Evolutionary conservation across 176 grass and related monocot species (phyloP), one percentile per base, ranked within the genome.

Genomic region (Oropetium thomaeum): DNA sequence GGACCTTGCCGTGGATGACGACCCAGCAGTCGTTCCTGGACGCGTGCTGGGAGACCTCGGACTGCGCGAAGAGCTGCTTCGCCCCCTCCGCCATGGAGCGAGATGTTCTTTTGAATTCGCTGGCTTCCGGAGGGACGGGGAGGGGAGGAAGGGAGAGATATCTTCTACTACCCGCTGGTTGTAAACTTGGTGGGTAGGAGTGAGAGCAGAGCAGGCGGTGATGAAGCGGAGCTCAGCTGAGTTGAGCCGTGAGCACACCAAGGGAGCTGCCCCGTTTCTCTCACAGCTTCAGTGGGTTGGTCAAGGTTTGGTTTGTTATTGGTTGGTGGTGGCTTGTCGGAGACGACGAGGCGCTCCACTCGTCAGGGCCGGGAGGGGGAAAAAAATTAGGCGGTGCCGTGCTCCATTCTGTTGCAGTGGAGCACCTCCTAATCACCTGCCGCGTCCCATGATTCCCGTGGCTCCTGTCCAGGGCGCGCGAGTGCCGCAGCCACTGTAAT

Each of bases 11-110:
- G 40, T 90, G 74, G 88, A 93, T 90, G 58, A 78, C 52, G 42
- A 93, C 73, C 91, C 88, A 93, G 78, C 91, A 93, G 58, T 93
- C 85, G 19, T 90, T 84, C 30, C 81, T 93, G 59, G 85, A 85
- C 14, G 87, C 59, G 70, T 93, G 91, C 37, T 77, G 42, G 4
- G 82, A 39, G 33, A 83, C 70, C 27, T 90, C 83, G 27, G 91
- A 74, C n/a, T 48, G 34, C n/a, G 74, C 67, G 54, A 87, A 83
- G n/a, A 80, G 86, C 78, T 73, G 82, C 77, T 77, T 87, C 34
- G 9, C 60, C 58, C 70, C 67, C 73, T 65, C 79, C 26, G 67
- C 85, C 85, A 87, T 87, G 74, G 51, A 80, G 27, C 5, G n/a
- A 49, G 13, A 51, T 3, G 22, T 7, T n/a, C n/a, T n/a, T n/a